A percentile compares a stretch with the other conserved stretches of the same genome.
Conservation (phyloP, 208 protist genomes). For the Acanthamoeba polyphaga region DNA sequence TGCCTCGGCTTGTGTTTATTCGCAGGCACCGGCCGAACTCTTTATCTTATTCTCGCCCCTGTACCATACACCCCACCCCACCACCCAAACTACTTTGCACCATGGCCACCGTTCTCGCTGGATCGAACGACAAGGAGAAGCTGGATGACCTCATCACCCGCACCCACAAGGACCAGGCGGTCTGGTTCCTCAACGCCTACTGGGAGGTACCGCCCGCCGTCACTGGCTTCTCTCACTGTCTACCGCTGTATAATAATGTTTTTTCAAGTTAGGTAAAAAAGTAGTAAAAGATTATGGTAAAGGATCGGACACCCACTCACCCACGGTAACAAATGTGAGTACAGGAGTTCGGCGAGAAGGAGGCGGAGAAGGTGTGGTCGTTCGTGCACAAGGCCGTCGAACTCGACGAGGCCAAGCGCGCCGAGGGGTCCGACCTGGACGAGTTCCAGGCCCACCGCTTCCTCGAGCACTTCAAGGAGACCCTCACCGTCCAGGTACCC, state of each 20-base stretch:
- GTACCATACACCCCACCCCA: neutral
- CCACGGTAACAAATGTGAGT: neutral
- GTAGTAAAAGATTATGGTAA: too few species aligned
- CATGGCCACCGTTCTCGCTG: neutral
- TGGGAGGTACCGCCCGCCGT: neutral
- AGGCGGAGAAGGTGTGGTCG: neutral
- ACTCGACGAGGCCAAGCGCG: constrained; percentile 1
- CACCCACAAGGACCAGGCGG: constrained; percentile 42
- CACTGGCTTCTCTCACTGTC: too few species aligned
- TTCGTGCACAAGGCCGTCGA: constrained; percentile 1
- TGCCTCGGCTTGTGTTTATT: neutral
- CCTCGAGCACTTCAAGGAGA: constrained; percentile 12
- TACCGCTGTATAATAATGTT: neutral
- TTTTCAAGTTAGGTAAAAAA: neutral
- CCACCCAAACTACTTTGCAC: neutral
- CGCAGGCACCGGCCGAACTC: too few species aligned
- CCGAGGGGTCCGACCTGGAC: neutral
- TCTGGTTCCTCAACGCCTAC: constrained; percentile 47
- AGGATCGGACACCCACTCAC: too few species aligned
- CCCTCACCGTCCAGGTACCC: constrained; percentile 7
- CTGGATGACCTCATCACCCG: constrained; percentile 23
- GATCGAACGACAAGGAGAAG: constrained; percentile 26
- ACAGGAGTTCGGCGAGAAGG: constrained; percentile 9
- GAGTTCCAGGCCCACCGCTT: neutral
- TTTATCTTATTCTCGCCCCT: neutral